Conservation (phyloP, 257 asterid genomes). For the Scutellaria galericulata region DNA sequence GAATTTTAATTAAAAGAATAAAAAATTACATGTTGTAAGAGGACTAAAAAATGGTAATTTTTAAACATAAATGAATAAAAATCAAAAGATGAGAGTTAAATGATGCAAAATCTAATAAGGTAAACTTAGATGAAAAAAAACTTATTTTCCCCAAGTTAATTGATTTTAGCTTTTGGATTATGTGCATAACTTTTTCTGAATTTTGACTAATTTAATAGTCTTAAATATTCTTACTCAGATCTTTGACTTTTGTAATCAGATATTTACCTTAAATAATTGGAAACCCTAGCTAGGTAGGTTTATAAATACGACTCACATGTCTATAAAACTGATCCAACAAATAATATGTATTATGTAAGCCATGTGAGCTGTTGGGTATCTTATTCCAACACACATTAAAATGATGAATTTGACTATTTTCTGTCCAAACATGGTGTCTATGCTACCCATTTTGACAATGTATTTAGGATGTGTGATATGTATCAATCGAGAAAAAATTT, state of each 20-base stretch:
- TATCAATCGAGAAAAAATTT: too few relatives aligned
- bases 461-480: slow-evolving; percentile 4
- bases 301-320: slow-evolving; percentile 25
- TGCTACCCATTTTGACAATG: not conserved
- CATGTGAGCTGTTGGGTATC: slow-evolving; percentile 55
- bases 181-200: not conserved
- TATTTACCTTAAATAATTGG: slow-evolving; percentile 18
- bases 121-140: too few relatives aligned
- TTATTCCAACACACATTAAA: slow-evolving; percentile 43
- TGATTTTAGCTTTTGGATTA: too few relatives aligned
- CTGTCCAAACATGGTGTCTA: slow-evolving; percentile 38
- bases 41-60: too few relatives aligned
- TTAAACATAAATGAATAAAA: too few relatives aligned
- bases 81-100: too few relatives aligned
- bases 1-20: too few relatives aligned
- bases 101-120: too few relatives aligned
- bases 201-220: not conserved
- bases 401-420: slow-evolving; percentile 42
- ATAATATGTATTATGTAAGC: slow-evolving; percentile 46
- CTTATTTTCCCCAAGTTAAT: too few relatives aligned
- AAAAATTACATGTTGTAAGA: too few relatives aligned
- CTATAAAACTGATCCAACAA: slow-evolving; percentile 23
- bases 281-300: slow-evolving; percentile 1
- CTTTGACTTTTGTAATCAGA: slow-evolving; percentile 32
- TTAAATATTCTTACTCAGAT: not conserved